Evolutionary conservation across 306 rosid genomes (phyloP).

Genomic region (Cicer cuneatum): DNA sequence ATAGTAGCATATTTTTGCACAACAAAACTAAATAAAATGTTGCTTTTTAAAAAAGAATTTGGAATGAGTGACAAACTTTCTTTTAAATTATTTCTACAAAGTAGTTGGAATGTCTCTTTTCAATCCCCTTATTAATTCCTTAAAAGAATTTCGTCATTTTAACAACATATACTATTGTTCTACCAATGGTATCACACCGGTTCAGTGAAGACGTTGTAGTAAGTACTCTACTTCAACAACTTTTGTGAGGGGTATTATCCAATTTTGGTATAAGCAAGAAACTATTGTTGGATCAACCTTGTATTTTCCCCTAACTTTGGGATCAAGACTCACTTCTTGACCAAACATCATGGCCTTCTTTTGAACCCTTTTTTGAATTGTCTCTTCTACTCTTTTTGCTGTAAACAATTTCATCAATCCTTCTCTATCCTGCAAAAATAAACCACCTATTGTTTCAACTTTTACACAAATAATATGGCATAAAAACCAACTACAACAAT

Average conservation of each 20-base stretch:
- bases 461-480: background rate
- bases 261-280: slow-evolving; percentile 59
- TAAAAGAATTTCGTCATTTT: no score
- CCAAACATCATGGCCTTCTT: slow-evolving; percentile 81
- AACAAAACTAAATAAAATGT: no score
- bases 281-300: slow-evolving; percentile 69
- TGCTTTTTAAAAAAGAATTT: no score
- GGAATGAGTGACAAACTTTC: no score
- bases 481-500: background rate
- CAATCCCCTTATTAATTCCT: no score
- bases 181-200: background rate
- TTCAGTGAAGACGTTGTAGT: slow-evolving; percentile 61
- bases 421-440: slow-evolving; percentile 60
- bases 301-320: slow-evolving; percentile 17
- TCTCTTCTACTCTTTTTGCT: slow-evolving; percentile 63
- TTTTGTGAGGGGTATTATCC: slow-evolving; percentile 93
- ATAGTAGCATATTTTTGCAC: no score
- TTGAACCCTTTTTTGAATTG: slow-evolving; percentile 74
- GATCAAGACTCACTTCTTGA: slow-evolving; percentile 57
- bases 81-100: no score
- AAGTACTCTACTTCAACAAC: slow-evolving; percentile 83
- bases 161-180: no score
- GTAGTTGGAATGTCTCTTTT: no score
- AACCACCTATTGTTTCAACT: background rate
- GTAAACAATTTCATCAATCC: slow-evolving; percentile 83